These are phyloP conservation scores for Boletales sp. DNA, from an alignment of 768 basidiomycete species.

Conservation along the genomic window DNA sequence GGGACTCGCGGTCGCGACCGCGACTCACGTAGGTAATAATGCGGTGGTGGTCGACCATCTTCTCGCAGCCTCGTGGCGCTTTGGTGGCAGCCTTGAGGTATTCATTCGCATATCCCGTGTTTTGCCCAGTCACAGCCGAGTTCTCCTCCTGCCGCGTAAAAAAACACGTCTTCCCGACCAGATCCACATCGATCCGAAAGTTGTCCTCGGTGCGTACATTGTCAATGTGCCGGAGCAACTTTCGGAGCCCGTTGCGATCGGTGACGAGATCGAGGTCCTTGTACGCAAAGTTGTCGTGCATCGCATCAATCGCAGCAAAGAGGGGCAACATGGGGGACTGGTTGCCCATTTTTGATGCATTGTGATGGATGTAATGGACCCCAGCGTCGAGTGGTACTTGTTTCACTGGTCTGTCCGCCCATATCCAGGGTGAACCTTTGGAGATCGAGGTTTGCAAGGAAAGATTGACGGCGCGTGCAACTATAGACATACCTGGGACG, in stretches of 20 bases:
- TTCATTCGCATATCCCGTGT: constrained; percentile 50
- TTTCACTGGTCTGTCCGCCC: constrained; percentile 51
- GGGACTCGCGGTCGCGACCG: background rate
- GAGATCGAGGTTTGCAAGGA: background rate
- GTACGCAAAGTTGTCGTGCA: constrained; percentile 25
- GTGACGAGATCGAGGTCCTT: constrained; percentile 47
- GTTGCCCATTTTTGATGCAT: constrained; percentile 42
- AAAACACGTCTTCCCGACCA: constrained; percentile 57
- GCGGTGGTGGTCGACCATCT: constrained; percentile 56
- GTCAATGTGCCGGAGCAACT: constrained; percentile 54
- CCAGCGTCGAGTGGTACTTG: constrained; percentile 54
- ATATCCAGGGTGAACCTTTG: constrained; percentile 57
- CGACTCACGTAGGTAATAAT: constrained; percentile 58
- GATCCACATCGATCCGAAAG: constrained; percentile 70
- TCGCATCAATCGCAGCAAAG: constrained; percentile 53
- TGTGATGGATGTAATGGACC: constrained; percentile 51
- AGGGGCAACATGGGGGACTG: constrained; percentile 49
- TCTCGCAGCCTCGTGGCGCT: constrained; percentile 45
- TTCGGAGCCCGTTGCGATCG: constrained; percentile 64
- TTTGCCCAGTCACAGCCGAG: constrained; percentile 12
- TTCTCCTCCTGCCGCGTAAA: constrained; percentile 55
- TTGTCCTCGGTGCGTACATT: constrained; percentile 23
- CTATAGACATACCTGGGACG: constrained; percentile 41
- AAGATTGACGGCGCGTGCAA: background rate
- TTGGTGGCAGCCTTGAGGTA: constrained; percentile 58